Percentiles rank a stretch among this genome's conserved stretches.
phyloP scores from a whole-genome alignment of 2,329 filamentous ascomycete species.

The Cladophialophora chaetospira region DNA sequence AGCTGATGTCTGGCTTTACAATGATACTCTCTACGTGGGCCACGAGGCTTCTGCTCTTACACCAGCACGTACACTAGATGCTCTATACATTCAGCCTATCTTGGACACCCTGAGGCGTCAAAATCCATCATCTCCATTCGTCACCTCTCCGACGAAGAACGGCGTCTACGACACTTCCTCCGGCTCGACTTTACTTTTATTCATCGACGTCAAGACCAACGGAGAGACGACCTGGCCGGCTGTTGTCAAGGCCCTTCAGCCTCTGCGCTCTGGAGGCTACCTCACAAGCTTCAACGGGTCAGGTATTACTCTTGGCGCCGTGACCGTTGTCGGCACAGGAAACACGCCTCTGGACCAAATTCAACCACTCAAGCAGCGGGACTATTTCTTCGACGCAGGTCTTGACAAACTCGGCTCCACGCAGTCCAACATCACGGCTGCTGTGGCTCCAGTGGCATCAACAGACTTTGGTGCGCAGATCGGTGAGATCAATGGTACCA shows the following conservation, averaged over 20 bases:
- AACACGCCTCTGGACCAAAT: constrained; percentile 56
- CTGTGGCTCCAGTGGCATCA: constrained; percentile 57
- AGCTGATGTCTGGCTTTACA: constrained; percentile 49
- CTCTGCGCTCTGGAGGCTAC: constrained; percentile 56
- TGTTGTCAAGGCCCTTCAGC: constrained; percentile 59
- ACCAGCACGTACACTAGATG: constrained; percentile 42
- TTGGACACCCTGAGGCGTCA: constrained; percentile 57
- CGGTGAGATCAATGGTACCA: constrained; percentile 46
- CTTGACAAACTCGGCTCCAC: constrained; percentile 51
- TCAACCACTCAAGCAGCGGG: constrained; percentile 45
- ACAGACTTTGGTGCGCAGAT: constrained; percentile 52
- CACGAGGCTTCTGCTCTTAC: constrained; percentile 43
- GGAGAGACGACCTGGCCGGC: constrained; percentile 58
- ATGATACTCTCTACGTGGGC: constrained; percentile 45
- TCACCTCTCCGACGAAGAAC: constrained; percentile 55
- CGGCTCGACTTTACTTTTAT: constrained; percentile 64
- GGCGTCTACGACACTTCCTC: constrained; percentile 62
- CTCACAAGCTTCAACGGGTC: constrained; percentile 56
- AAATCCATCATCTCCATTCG: constrained; percentile 57
- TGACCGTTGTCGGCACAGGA: constrained; percentile 66
- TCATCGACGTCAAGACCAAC: constrained; percentile 65
- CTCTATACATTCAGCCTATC: constrained; percentile 53
- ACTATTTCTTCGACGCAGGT: constrained; percentile 65
- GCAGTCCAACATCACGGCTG: constrained; percentile 49
- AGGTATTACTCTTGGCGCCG: constrained; percentile 50